Conservation (phyloP, 371 early-diverging fungal genomes). For the Mortierella sp. region DNA sequence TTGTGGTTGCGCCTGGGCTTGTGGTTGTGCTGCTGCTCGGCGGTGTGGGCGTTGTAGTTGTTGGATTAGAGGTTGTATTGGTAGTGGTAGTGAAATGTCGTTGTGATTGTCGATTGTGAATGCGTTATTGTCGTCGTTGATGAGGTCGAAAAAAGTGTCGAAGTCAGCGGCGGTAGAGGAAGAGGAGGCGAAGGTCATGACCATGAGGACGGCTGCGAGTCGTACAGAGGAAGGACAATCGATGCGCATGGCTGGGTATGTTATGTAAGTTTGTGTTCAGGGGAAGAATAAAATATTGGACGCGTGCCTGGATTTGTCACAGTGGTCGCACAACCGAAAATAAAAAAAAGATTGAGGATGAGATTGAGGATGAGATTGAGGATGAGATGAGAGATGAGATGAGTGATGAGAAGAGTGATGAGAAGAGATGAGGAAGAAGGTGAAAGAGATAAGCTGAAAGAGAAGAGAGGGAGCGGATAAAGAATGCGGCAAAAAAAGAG, state of each 20-base stretch:
- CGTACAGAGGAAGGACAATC: not conserved
- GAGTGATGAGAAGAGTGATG: not conserved
- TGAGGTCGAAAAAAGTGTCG: not conserved
- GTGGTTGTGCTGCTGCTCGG: not conserved
- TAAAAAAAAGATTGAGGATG: not conserved
- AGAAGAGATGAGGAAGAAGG: not conserved
- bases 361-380: not conserved
- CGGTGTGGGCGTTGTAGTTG: not conserved
- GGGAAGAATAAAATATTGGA: not conserved
- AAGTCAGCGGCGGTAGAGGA: not conserved
- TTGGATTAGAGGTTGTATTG: not conserved
- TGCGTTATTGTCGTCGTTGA: not conserved
- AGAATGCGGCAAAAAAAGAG: not conserved
- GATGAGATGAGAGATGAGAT: not conserved
- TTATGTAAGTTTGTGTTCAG: not conserved
- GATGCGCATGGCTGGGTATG: not conserved
- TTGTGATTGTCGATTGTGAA: not conserved
- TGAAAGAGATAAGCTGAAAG: not conserved
- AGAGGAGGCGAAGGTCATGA: not conserved
- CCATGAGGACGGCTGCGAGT: not conserved
- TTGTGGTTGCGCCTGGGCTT: not conserved
- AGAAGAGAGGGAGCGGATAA: not conserved
- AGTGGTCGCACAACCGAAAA: not conserved
- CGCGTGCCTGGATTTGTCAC: not conserved
- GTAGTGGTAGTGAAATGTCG: not conserved